Conservation (phyloP, 176 grass and related monocot genomes). For the Paspalum notatum region DNA sequence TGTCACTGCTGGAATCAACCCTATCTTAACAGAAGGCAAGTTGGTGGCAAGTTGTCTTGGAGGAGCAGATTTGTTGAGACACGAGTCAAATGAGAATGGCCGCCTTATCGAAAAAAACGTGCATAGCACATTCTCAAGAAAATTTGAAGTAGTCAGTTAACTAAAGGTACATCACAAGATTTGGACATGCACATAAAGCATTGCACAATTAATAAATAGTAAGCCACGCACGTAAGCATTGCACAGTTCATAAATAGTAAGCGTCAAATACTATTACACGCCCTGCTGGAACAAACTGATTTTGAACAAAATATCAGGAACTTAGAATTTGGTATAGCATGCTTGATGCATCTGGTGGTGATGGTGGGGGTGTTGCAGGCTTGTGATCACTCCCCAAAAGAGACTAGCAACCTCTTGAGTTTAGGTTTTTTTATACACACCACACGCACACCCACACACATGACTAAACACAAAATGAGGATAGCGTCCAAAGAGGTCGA, state of each 20-base stretch:
- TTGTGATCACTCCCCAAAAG: neutral
- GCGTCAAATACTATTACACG: neutral
- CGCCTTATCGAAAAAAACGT: too few relatives aligned
- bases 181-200: neutral
- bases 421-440: too few relatives aligned
- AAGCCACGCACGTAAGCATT: too few relatives aligned
- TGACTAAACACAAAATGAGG: too few relatives aligned
- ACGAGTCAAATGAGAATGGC: neutral
- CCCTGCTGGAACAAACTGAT: neutral
- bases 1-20: neutral
- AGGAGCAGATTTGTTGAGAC: neutral
- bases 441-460: too few relatives aligned
- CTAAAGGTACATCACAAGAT: neutral
- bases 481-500: too few relatives aligned
- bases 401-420: neutral
- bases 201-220: too few relatives aligned
- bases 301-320: neutral
- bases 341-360: neutral
- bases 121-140: neutral
- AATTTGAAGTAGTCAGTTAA: neutral
- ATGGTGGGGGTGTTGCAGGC: neutral
- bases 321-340: neutral
- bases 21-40: neutral
- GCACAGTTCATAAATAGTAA: neutral
- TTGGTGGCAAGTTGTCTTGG: neutral